These are phyloP conservation scores for Rhypophila decipiens DNA, from an alignment of 495 filamentous ascomycete genomes.

Conservation along the genomic window DNA sequence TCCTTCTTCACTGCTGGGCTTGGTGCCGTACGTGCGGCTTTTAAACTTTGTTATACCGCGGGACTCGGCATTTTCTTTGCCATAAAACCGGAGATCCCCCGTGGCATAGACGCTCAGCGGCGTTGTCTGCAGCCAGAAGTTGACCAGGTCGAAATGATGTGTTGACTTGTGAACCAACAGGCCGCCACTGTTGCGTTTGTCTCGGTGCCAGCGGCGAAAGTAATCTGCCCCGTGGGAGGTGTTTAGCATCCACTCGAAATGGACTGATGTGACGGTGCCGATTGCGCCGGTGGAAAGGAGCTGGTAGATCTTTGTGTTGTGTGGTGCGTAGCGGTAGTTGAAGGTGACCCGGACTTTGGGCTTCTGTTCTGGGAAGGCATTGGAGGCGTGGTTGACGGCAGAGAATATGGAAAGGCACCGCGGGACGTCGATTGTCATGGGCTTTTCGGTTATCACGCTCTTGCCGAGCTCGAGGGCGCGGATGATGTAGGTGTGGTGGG, in stretches of 20 bases:
- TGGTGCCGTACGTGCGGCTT: constrained; percentile 29
- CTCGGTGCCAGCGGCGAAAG: constrained; percentile 57
- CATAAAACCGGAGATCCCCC: constrained; percentile 43
- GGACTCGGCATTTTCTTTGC: constrained; percentile 38
- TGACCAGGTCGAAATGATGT: constrained; percentile 46
- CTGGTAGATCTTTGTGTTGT: constrained; percentile 46
- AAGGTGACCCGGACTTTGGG: constrained; percentile 44
- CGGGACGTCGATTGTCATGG: constrained; percentile 50
- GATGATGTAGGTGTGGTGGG: constrained; percentile 50
- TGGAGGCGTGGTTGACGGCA: constrained; percentile 31
- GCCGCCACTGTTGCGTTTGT: constrained; percentile 51
- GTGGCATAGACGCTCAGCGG: constrained; percentile 40
- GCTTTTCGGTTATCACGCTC: constrained; percentile 53
- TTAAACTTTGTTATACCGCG: constrained; percentile 35
- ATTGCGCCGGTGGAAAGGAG: constrained; percentile 44
- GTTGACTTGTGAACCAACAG: constrained; percentile 46
- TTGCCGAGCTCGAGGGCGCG: constrained; percentile 50
- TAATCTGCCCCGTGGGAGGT: constrained; percentile 55
- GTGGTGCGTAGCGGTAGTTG: constrained; percentile 48
- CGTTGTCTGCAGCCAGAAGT: constrained; percentile 43
- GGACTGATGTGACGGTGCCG: constrained; percentile 47
- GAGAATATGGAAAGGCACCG: constrained; percentile 45
- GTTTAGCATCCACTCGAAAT: constrained; percentile 57
- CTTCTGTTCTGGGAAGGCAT: too few relatives aligned
- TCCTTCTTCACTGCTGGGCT: too few relatives aligned